A percentile compares a stretch with the other conserved stretches of the same genome.
These are phyloP conservation scores for Lentinus brumalis DNA, from an alignment of 768 basidiomycete species.

Conservation along the genomic window DNA sequence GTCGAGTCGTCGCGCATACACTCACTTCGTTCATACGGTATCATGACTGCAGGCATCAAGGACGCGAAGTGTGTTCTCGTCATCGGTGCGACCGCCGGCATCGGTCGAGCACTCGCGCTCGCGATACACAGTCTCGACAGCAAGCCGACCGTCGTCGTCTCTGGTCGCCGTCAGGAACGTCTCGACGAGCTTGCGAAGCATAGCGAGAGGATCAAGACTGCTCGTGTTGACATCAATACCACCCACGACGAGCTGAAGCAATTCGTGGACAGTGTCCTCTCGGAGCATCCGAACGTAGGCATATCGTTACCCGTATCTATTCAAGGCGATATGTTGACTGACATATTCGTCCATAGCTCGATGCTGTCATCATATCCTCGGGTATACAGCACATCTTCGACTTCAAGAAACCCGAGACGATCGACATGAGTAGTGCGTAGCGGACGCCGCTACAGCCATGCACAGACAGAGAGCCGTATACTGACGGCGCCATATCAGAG, in stretches of 20 bases:
- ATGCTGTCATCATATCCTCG: slow-evolving; percentile 54
- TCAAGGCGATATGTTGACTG: background rate
- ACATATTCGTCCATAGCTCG: slow-evolving; percentile 41
- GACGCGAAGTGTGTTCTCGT: slow-evolving; percentile 54
- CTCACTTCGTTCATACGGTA: background rate
- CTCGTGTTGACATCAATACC: slow-evolving; percentile 47
- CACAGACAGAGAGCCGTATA: no score
- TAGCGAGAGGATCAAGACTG: slow-evolving; percentile 39
- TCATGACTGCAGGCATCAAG: slow-evolving; percentile 40
- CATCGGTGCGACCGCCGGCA: slow-evolving; percentile 60
- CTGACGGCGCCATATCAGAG: slow-evolving; percentile 29
- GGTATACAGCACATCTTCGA: slow-evolving; percentile 54
- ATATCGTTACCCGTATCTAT: background rate
- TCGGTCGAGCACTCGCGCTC: slow-evolving; percentile 58
- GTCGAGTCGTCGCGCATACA: background rate
- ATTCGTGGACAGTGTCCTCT: slow-evolving; percentile 43
- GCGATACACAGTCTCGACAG: slow-evolving; percentile 49
- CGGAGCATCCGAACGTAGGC: slow-evolving; percentile 51
- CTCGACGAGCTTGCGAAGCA: slow-evolving; percentile 47
- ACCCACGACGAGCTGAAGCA: slow-evolving; percentile 41
- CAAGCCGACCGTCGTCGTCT: slow-evolving; percentile 50
- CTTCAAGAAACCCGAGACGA: slow-evolving; percentile 44
- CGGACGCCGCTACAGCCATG: background rate
- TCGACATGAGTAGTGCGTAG: slow-evolving; percentile 44
- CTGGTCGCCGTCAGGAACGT: slow-evolving; percentile 54